A percentile compares a stretch with the other conserved stretches of the same genome.
Conservation (phyloP, 2,329 filamentous ascomycete species). For the Hortaea werneckii region DNA sequence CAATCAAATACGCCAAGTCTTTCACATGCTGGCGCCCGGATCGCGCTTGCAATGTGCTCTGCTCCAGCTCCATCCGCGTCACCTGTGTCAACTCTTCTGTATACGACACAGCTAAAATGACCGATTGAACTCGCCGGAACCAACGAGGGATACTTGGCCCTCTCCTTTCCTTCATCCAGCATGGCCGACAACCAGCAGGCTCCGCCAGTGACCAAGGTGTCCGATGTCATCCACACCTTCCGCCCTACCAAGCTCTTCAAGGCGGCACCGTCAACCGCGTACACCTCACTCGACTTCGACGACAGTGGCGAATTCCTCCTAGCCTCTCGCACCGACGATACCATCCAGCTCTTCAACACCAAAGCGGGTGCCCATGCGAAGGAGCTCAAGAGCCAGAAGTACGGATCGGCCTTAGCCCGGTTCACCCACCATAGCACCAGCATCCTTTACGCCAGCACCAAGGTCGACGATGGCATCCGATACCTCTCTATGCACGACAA, state of each 20-base stretch:
- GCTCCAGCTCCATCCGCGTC: no score
- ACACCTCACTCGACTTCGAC: conserved; percentile 92
- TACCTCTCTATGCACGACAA: conserved; percentile 92
- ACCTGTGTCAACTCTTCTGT: no score
- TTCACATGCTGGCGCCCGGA: not conserved
- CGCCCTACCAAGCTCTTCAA: conserved; percentile 54
- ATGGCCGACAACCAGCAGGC: conserved; percentile 17
- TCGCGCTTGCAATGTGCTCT: no score
- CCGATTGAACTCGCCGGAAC: no score
- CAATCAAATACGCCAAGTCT: conserved; percentile 1
- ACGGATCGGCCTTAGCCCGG: conserved; percentile 84
- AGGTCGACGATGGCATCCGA: conserved; percentile 79
- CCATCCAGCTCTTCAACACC: conserved; percentile 89
- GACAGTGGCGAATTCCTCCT: conserved; percentile 89
- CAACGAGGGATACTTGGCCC: no score
- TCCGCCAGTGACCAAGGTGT: conserved; percentile 47
- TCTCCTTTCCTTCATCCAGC: not conserved
- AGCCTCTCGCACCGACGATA: conserved; percentile 86
- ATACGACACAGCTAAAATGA: no score
- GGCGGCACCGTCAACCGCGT: conserved; percentile 43
- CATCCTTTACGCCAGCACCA: conserved; percentile 92
- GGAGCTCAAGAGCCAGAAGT: conserved; percentile 87
- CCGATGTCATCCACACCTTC: conserved; percentile 67
- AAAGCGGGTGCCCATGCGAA: conserved; percentile 85
- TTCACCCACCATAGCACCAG: conserved; percentile 88